Conservation (phyloP, 2,329 filamentous ascomycete genomes). For the Pseudopithomyces chartarum region DNA sequence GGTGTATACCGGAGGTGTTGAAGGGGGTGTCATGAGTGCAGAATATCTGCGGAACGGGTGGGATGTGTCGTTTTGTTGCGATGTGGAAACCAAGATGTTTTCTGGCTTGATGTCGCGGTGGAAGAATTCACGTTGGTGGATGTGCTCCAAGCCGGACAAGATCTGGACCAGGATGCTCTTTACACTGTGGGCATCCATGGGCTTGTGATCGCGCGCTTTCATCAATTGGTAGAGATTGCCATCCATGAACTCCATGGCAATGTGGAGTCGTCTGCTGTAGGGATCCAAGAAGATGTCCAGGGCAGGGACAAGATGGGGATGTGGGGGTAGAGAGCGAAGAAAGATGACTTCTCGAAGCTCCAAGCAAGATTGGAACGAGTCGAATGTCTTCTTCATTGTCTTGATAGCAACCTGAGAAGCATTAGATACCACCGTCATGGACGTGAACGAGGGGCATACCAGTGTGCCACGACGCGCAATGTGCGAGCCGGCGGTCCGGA, state of each 20-base stretch:
- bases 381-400: conserved; percentile 99
- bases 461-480: conserved; percentile 89
- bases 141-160: conserved; percentile 92
- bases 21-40: conserved; percentile 88
- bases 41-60: conserved; percentile 94
- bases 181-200: conserved; percentile 84
- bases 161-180: conserved; percentile 99
- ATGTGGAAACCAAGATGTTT: conserved; percentile 96
- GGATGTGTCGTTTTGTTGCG: conserved; percentile 76
- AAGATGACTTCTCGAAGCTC: conserved; percentile 98
- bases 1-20: conserved; percentile 89
- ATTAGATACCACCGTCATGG: conserved; percentile 14
- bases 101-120: conserved; percentile 99
- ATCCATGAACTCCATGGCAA: conserved; percentile 99
- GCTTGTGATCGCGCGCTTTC: conserved; percentile 97
- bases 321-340: conserved; percentile 82
- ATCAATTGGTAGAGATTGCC: conserved; percentile 98
- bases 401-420: conserved; percentile 86
- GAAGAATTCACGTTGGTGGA: conserved; percentile 96
- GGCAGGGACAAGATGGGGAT: conserved; percentile 93
- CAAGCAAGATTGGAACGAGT: conserved; percentile 85
- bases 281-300: conserved; percentile 98
- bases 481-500: conserved; percentile 85
- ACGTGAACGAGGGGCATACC: conserved; percentile 62
- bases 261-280: conserved; percentile 93